These are phyloP conservation scores for Leccinum disarticulatum DNA, from an alignment of 768 basidiomycete species.

Conservation along the genomic window DNA sequence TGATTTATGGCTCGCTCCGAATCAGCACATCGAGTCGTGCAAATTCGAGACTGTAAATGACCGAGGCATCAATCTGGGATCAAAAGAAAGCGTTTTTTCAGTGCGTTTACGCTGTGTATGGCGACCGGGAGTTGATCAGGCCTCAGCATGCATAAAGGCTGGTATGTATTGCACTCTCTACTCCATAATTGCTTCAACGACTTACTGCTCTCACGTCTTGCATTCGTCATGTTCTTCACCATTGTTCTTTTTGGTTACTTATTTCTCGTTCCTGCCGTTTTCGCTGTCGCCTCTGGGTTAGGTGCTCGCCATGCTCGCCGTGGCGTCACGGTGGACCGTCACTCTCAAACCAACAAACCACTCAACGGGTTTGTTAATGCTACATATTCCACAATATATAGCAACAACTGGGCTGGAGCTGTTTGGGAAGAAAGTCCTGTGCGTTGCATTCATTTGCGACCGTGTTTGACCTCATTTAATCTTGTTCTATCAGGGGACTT, in stretches of 20 bases:
- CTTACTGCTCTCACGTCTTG: not conserved
- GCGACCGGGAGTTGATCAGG: not conserved
- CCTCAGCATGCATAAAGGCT: not conserved
- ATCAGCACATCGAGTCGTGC: not conserved
- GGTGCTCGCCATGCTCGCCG: not conserved
- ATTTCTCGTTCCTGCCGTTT: not conserved
- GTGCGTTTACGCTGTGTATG: not conserved
- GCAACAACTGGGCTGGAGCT: constrained; percentile 13
- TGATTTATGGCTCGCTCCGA: not conserved
- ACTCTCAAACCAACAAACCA: not conserved
- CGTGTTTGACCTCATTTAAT: not conserved
- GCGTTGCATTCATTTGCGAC: not conserved
- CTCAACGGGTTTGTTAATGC: not conserved
- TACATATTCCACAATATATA: not conserved
- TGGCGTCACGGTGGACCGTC: not conserved
- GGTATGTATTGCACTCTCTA: not conserved
- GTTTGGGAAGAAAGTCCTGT: not conserved
- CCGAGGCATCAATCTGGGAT: not conserved
- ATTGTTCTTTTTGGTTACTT: not conserved
- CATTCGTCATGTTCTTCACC: constrained; percentile 2
- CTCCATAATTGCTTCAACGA: not conserved
- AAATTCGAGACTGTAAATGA: not conserved
- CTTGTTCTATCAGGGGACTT: constrained; percentile 5
- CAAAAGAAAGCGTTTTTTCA: not conserved
- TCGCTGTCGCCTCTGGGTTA: not conserved